Base-by-base conservation (phyloP, 2,329 filamentous ascomycete genomes). In the Ophiostoma novo-ulmi region DNA sequence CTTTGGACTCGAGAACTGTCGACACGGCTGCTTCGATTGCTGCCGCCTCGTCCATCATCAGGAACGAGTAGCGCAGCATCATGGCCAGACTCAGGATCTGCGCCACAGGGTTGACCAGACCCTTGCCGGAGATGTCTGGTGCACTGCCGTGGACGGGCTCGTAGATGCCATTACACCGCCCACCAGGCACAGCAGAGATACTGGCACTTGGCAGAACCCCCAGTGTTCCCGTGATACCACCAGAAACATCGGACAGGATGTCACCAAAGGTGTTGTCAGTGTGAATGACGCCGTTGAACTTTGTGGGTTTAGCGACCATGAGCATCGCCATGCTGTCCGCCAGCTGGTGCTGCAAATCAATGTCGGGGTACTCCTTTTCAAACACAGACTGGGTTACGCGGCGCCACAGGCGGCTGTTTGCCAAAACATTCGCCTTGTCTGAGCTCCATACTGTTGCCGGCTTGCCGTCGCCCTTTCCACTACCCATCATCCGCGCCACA, bases 121-220 rank as follows among this genome's bases (percentile, higher is more conserved):
- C 88, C 77, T 90, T 85, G 71, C 90, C 90, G 8, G 88, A 87
- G 74, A 93, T 92, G 75, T 93, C 90, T 13, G 91, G 90, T 1
- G 90, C 91, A 69, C 77, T 86, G 81, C 89, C 90, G 77, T 93
- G 90, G 70, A 93, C 91, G 4, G 90, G 90, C 80, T 93, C 90
- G 77, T 92, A 93, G 75, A 92, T 91, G 73, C 90, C 89, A 75
- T 91, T 91, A 75, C 78, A 80, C n/a, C 74, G 75, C n/a, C 65
- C 65, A 1, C 78, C 77, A 0, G 80, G 80, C 2, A 83, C 78
- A 1, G 80, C 83, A 0, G 80, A 78, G 1, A 83, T 77, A 66
- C 80, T 82, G 3, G 82, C 82, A 68, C 81, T 82, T 0, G 82
- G 83, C 0, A 84, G 75, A 0, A 81, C 76, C 0, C 82, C 82